Evolutionary conservation across 2,329 filamentous ascomycete genomes (phyloP).

Genomic region (Neospermospora avenae): DNA sequence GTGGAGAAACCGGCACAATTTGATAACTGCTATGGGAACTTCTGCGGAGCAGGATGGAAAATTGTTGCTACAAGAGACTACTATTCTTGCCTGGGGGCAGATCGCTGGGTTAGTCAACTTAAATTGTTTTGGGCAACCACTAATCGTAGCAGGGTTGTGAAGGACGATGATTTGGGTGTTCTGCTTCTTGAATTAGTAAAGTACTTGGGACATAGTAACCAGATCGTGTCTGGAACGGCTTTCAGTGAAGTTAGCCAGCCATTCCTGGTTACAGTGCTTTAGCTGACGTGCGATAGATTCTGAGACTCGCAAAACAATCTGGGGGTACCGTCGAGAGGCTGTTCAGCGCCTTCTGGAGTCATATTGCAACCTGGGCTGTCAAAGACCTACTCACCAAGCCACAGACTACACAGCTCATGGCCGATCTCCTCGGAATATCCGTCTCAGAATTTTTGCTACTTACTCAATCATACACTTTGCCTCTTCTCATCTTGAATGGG

Average conservation of each 20-base stretch:
- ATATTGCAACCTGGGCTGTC: conserved; percentile 74
- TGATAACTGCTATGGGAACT: conserved; percentile 67
- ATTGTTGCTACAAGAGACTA: conserved; percentile 72
- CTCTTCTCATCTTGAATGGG: conserved; percentile 78
- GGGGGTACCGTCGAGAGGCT: conserved; percentile 62
- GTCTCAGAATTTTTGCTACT: conserved; percentile 70
- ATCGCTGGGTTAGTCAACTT: conserved; percentile 60
- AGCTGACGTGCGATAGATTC: conserved; percentile 46
- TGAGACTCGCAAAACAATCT: conserved; percentile 66
- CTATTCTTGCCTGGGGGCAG: conserved; percentile 82
- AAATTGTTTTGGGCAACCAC: not conserved
- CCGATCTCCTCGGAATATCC: conserved; percentile 74
- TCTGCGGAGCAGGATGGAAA: conserved; percentile 68
- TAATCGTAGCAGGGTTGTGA: conserved; percentile 51
- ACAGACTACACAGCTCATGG: conserved; percentile 76
- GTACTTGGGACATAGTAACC: conserved; percentile 80
- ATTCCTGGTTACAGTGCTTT: not conserved
- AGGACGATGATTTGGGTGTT: conserved; percentile 81
- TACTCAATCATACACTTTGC: conserved; percentile 79
- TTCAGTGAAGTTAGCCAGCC: conserved; percentile 69
- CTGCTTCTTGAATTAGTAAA: conserved; percentile 80
- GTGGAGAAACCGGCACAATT: conserved; percentile 61
- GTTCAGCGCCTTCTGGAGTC: conserved; percentile 86
- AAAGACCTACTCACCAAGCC: conserved; percentile 78
- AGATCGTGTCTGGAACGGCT: conserved; percentile 73